Conservation (phyloP, 169 alveolate species). For the Eimeria zaria region DNA sequence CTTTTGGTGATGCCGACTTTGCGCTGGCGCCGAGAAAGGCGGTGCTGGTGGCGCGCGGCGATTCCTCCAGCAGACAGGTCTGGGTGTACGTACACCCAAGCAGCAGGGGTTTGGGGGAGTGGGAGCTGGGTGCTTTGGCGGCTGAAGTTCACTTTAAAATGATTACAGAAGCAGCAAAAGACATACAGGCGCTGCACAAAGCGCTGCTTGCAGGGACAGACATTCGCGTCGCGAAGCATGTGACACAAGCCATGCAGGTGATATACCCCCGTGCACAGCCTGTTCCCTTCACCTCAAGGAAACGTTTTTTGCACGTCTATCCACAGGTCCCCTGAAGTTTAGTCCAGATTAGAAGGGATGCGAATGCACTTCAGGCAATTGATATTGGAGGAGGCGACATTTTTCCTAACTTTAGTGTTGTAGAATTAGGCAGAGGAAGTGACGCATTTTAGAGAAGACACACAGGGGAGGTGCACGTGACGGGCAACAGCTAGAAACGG, state of each 20-base stretch:
- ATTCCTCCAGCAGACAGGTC: neutral
- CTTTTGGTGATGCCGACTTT: neutral
- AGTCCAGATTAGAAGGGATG: neutral
- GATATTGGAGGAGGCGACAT: neutral
- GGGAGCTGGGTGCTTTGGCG: conserved; percentile 37
- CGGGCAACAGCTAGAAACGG: neutral
- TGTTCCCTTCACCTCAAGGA: neutral
- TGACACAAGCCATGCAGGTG: conserved; percentile 14
- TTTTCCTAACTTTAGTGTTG: neutral
- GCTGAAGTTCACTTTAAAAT: conserved; percentile 36
- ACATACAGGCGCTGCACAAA: neutral
- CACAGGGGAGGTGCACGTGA: neutral
- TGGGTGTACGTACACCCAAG: conserved; percentile 62
- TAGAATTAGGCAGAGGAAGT: neutral
- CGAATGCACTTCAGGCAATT: neutral
- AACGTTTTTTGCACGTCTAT: neutral
- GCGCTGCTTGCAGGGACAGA: neutral
- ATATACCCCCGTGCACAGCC: neutral
- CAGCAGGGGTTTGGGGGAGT: conserved; percentile 27
- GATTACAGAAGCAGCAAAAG: conserved; percentile 35
- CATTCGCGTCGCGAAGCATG: conserved; percentile 5
- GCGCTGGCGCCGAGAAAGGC: neutral
- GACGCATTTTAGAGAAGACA: neutral
- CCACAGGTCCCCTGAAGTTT: neutral
- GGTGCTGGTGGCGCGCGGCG: neutral